Evolutionary conservation across 208 protist genomes (phyloP).

Genomic region (Trypanosoma caninum): DNA sequence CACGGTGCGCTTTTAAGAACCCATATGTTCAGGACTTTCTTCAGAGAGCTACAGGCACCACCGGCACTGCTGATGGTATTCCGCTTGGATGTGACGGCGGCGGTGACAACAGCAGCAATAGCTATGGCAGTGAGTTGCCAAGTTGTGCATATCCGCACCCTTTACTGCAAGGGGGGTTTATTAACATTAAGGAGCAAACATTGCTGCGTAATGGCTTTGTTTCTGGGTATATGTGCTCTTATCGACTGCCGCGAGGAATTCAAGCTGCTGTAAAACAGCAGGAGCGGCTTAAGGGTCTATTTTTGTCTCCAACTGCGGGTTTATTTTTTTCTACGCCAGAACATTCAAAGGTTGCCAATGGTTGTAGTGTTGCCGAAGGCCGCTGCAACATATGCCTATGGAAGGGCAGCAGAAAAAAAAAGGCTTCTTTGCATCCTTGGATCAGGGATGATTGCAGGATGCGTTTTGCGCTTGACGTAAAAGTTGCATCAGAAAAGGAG

Average conservation of each 20-base stretch:
- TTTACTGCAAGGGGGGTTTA: conserved; percentile 22
- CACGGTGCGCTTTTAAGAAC: conserved; percentile 26
- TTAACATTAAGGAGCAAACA: conserved; percentile 4
- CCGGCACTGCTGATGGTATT: background rate
- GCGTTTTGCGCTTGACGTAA: conserved; percentile 15
- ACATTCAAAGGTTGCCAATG: background rate
- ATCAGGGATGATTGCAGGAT: conserved; percentile 9
- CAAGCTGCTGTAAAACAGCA: conserved; percentile 20
- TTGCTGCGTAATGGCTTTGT: conserved; percentile 22
- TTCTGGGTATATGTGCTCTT: conserved; percentile 9
- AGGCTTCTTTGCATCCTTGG: conserved; percentile 11
- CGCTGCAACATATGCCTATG: background rate
- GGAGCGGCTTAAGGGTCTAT: conserved; percentile 22
- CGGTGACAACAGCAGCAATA: too few relatives aligned
- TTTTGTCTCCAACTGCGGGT: conserved; percentile 9
- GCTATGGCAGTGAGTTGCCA: too few relatives aligned
- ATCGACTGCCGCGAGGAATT: conserved; percentile 16
- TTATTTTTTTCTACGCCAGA: background rate
- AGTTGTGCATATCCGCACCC: conserved; percentile 18
- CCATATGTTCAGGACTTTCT: conserved; percentile 31
- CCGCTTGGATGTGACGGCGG: background rate
- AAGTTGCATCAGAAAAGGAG: background rate
- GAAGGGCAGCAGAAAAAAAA: background rate
- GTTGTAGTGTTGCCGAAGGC: background rate
- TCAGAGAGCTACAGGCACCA: background rate